A percentile compares a stretch with the other conserved stretches of the same genome.
Conservation (phyloP, 1,139 yeast genomes). For the Ogataea hybrid region DNA sequence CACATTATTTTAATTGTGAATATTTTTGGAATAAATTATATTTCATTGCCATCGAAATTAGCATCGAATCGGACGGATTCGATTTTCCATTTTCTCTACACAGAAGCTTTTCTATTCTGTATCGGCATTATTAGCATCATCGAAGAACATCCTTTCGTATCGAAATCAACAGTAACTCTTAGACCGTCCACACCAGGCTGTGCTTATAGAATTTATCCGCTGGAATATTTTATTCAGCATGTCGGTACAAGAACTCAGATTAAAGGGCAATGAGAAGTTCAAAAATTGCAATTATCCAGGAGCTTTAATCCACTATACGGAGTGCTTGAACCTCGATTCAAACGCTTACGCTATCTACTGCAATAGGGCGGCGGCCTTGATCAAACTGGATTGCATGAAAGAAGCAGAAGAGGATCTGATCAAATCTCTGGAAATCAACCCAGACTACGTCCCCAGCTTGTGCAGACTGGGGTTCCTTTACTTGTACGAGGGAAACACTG, state of each 20-base stretch:
- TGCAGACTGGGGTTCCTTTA: conserved; percentile 35
- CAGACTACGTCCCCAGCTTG: conserved; percentile 36
- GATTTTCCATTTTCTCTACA: background rate
- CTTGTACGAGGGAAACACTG: conserved; percentile 34
- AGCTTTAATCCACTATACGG: conserved; percentile 36
- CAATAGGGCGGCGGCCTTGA: conserved; percentile 38
- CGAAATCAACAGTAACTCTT: too few species aligned
- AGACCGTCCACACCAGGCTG: background rate
- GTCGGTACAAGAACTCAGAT: conserved; percentile 27
- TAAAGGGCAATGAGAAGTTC: conserved; percentile 33
- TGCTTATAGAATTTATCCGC: background rate
- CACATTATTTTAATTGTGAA: conserved; percentile 6
- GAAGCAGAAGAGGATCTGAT: conserved; percentile 35
- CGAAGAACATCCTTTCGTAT: too few species aligned
- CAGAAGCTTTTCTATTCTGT: too few species aligned
- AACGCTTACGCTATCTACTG: conserved; percentile 32
- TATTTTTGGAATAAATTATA: background rate
- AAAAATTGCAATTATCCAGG: conserved; percentile 31
- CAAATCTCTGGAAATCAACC: conserved; percentile 31
- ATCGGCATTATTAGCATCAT: too few species aligned
- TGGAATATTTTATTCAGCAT: conserved; percentile 1
- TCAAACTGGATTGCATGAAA: conserved; percentile 32
- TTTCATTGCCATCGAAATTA: background rate
- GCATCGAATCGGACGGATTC: background rate
- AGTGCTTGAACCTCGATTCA: conserved; percentile 34